Evolutionary conservation across 2,329 filamentous ascomycete genomes (phyloP).

Genomic region (Fusarium bulbicola): DNA sequence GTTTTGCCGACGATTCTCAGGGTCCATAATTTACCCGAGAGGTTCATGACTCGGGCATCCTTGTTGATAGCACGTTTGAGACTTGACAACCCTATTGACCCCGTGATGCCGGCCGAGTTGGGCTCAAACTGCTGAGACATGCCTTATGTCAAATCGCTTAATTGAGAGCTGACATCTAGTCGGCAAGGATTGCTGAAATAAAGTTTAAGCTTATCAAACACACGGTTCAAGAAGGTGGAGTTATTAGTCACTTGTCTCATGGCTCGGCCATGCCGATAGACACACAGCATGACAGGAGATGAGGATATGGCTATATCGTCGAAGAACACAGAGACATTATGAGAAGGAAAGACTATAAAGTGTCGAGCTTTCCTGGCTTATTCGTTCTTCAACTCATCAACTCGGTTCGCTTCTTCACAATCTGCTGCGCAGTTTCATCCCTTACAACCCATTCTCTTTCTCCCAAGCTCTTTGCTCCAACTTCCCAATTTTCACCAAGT

Average conservation of each 20-base stretch:
- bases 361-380: accelerated
- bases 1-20: neutral
- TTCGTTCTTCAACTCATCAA: neutral
- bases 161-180: neutral
- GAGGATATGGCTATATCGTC: too few species aligned
- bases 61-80: neutral
- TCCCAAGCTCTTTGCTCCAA: neutral
- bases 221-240: neutral
- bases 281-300: neutral
- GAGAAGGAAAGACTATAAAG: neutral
- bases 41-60: neutral
- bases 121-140: neutral
- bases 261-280: neutral
- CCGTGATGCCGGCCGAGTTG: neutral
- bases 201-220: constrained; percentile 4
- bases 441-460: neutral
- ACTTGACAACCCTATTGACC: neutral
- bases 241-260: neutral
- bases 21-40: neutral
- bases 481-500: neutral
- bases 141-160: neutral
- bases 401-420: neutral
- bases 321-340: accelerated
- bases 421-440: neutral
- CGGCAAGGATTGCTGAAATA: neutral